Conservation (phyloP, 2,329 filamentous ascomycete genomes). For the Helotiales sp. region DNA sequence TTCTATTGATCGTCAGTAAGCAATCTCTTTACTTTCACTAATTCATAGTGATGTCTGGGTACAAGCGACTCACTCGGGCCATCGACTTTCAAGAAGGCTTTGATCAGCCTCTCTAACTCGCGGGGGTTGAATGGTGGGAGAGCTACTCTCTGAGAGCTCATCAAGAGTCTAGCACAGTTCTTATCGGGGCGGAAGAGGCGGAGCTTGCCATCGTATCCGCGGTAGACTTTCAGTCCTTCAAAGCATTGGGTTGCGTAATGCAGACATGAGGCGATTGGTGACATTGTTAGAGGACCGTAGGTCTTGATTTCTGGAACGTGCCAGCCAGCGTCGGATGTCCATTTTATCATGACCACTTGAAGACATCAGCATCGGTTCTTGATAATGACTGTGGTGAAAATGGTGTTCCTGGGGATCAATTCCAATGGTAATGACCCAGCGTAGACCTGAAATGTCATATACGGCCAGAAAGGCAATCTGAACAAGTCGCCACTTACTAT, state of each 20-base stretch:
- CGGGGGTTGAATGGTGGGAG: slow-evolving; percentile 73
- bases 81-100: slow-evolving; percentile 73
- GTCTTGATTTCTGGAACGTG: slow-evolving; percentile 73
- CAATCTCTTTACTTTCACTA: background rate
- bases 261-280: slow-evolving; percentile 79
- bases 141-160: slow-evolving; percentile 69
- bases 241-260: slow-evolving; percentile 63
- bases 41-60: background rate
- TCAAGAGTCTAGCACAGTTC: slow-evolving; percentile 57
- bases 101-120: slow-evolving; percentile 77
- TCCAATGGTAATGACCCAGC: background rate
- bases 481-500: slow-evolving; percentile 9
- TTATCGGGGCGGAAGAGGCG: slow-evolving; percentile 64
- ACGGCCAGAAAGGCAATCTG: background rate
- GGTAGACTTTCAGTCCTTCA: slow-evolving; percentile 71
- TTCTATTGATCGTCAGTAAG: slow-evolving; percentile 48
- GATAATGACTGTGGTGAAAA: background rate
- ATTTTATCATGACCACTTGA: slow-evolving; percentile 69
- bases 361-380: background rate
- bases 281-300: slow-evolving; percentile 77
- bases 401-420: background rate
- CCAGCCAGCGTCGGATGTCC: slow-evolving; percentile 73
- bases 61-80: slow-evolving; percentile 50
- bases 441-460: background rate
- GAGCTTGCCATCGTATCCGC: slow-evolving; percentile 68